These are phyloP conservation scores for Symbiodinium natans DNA, from an alignment of 73 alveolate species.

Conservation along the genomic window DNA sequence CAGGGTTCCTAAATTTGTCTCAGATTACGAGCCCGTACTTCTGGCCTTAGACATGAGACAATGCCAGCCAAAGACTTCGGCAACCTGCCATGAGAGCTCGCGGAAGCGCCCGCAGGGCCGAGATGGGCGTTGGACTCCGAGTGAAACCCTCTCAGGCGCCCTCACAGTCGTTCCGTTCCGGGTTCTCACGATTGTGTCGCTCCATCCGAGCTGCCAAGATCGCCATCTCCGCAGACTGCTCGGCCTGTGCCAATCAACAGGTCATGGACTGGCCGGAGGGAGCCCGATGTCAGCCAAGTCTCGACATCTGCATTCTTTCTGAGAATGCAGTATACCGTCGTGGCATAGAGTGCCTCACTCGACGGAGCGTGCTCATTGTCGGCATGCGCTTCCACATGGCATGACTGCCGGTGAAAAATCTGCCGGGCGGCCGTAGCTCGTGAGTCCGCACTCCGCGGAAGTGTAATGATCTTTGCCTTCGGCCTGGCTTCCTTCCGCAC, in stretches of 20 bases:
- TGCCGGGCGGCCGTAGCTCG: background rate
- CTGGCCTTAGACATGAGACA: no score
- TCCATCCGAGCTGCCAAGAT: constrained; percentile 44
- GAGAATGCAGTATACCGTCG: background rate
- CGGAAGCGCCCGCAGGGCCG: no score
- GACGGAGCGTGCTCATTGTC: background rate
- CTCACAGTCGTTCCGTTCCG: background rate
- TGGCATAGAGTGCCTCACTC: background rate
- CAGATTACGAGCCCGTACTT: no score
- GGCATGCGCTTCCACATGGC: background rate
- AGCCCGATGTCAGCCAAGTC: background rate
- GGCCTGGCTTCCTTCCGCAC: background rate
- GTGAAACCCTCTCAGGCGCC: background rate
- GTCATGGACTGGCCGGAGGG: background rate
- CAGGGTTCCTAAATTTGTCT: no score
- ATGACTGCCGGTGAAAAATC: background rate
- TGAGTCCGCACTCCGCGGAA: background rate
- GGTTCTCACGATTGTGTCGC: background rate
- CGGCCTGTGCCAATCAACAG: background rate
- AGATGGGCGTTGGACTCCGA: no score
- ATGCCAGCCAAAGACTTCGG: no score
- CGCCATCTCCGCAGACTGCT: constrained; percentile 37
- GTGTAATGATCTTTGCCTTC: background rate
- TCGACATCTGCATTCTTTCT: background rate
- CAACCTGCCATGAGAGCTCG: no score